These are phyloP conservation scores for Magnolia changhungtana DNA, from an alignment of 164 flowering plant species.

Conservation along the genomic window DNA sequence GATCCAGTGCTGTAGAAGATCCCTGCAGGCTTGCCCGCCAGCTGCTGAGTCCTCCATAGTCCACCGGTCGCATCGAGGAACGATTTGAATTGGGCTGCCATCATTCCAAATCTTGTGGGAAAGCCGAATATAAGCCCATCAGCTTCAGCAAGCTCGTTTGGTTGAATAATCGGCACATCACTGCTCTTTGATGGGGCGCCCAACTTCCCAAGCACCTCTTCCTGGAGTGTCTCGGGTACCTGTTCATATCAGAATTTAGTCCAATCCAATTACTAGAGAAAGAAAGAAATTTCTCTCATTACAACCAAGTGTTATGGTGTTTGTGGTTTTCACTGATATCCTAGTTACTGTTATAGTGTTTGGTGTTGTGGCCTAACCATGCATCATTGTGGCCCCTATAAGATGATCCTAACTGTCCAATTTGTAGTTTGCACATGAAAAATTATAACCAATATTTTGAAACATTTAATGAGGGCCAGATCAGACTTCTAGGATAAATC, in stretches of 20 bases:
- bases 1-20: conserved; percentile 82
- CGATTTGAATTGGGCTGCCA: conserved; percentile 91
- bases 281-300: too few species aligned
- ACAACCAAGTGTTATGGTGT: too few species aligned
- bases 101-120: conserved; percentile 94
- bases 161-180: conserved; percentile 64
- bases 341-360: too few species aligned
- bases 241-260: conserved; percentile 12
- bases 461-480: too few species aligned
- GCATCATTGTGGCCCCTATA: too few species aligned
- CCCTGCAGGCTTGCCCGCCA: conserved; percentile 93
- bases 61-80: conserved; percentile 86
- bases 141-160: conserved; percentile 73
- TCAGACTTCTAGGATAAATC: too few species aligned
- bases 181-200: conserved; percentile 81
- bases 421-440: too few species aligned
- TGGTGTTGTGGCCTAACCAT: too few species aligned
- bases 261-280: too few species aligned
- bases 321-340: too few species aligned
- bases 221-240: conserved; percentile 86
- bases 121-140: conserved; percentile 87
- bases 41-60: conserved; percentile 73
- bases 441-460: too few species aligned
- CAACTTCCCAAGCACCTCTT: conserved; percentile 78
- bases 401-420: too few species aligned